These are phyloP conservation scores for Asterochloris sp. DNA, from an alignment of 139 green algal species.

Conservation along the genomic window DNA sequence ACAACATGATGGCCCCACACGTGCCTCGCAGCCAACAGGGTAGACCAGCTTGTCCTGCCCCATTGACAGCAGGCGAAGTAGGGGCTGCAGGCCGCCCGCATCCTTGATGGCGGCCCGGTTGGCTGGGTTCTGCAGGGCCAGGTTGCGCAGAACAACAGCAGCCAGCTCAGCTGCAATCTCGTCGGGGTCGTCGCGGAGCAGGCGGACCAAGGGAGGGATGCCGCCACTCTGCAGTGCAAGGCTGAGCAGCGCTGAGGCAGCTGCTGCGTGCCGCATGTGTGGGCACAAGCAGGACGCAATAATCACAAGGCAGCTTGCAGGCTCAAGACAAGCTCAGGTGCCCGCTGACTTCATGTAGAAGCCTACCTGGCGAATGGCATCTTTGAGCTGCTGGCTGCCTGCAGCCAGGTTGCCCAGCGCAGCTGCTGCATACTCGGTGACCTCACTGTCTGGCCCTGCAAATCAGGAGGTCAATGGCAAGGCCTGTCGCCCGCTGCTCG, in stretches of 20 bases:
- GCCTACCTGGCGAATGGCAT: constrained; percentile 25
- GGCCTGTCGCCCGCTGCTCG: too few relatives aligned
- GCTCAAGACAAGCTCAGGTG: neutral
- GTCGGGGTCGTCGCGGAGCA: constrained; percentile 29
- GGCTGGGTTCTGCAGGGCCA: constrained; percentile 28
- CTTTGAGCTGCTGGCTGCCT: constrained; percentile 32
- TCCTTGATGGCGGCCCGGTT: constrained; percentile 30
- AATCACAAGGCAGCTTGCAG: too few relatives aligned
- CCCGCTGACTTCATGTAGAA: neutral
- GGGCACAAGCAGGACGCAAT: too few relatives aligned
- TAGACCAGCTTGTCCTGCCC: constrained; percentile 34
- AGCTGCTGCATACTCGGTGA: constrained; percentile 34
- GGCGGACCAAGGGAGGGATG: constrained; percentile 30
- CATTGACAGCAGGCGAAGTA: constrained; percentile 30
- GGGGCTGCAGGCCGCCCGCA: constrained; percentile 30
- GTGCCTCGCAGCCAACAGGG: constrained; percentile 23
- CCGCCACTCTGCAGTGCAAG: constrained; percentile 18
- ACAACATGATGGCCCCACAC: too few relatives aligned
- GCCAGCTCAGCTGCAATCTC: constrained; percentile 38
- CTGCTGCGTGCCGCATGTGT: too few relatives aligned
- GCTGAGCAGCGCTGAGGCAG: too few relatives aligned
- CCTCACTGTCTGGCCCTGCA: constrained; percentile 20
- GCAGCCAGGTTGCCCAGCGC: constrained; percentile 39
- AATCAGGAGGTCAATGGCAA: neutral
- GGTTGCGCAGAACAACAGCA: constrained; percentile 40